Percentiles rank a stretch among this genome's conserved stretches.
Conservation (phyloP, 2,329 filamentous ascomycete genomes). For the Chrysosphaeria jannelii region DNA sequence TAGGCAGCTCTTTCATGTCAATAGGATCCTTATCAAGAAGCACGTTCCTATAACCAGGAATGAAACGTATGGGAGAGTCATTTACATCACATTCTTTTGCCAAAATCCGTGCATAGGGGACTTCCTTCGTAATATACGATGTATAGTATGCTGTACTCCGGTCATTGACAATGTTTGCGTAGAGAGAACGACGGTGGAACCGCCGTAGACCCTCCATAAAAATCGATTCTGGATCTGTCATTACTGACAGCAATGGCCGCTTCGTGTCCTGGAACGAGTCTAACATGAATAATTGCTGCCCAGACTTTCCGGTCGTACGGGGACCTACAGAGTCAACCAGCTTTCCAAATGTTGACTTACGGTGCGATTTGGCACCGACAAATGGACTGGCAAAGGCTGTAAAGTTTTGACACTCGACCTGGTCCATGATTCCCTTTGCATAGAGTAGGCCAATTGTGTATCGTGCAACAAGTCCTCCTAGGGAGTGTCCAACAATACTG, state of each 20-base stretch:
- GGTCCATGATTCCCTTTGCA: conserved; percentile 50
- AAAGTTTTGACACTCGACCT: conserved; percentile 68
- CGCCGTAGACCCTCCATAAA: conserved; percentile 52
- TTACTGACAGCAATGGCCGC: conserved; percentile 47
- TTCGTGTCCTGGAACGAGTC: conserved; percentile 63
- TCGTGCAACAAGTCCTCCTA: conserved; percentile 61
- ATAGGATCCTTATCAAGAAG: conserved; percentile 43
- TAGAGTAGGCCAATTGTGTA: conserved; percentile 68
- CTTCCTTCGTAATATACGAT: conserved; percentile 41
- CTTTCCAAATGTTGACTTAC: conserved; percentile 29
- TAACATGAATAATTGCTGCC: conserved; percentile 61
- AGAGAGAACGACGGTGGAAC: conserved; percentile 52
- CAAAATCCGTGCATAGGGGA: conserved; percentile 30
- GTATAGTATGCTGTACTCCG: conserved; percentile 60
- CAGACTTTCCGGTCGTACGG: conserved; percentile 52
- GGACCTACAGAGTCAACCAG: conserved; percentile 67
- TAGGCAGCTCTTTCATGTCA: conserved; percentile 17
- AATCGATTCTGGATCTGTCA: conserved; percentile 59
- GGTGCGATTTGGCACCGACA: conserved; percentile 41
- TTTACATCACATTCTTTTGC: conserved; percentile 17
- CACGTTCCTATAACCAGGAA: conserved; percentile 43
- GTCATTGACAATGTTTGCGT: conserved; percentile 73
- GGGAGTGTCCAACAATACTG: conserved; percentile 67
- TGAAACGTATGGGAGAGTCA: conserved; percentile 38
- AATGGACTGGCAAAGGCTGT: conserved; percentile 74